Evolutionary conservation across 352 stramenopile species (phyloP).

Genomic region (Phytophthora chlamydospora): DNA sequence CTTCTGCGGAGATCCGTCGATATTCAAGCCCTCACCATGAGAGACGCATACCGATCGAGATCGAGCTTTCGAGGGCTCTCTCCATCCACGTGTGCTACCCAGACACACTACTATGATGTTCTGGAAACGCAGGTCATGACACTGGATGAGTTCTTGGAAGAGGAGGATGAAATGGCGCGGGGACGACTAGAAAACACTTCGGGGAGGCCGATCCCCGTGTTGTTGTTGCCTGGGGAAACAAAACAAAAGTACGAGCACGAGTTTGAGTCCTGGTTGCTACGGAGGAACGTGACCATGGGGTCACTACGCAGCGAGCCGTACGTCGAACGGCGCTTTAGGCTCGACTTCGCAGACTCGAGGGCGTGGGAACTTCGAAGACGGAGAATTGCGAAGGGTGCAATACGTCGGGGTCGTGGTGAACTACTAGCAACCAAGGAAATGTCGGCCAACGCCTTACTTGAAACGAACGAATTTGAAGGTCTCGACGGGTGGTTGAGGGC

Average conservation of each 20-base stretch:
- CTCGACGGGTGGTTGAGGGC: neutral
- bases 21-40: neutral
- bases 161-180: conserved; percentile 1
- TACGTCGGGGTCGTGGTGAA: neutral
- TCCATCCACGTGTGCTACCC: neutral
- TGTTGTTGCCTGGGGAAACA: conserved; percentile 3
- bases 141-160: conserved; percentile 2
- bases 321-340: conserved; percentile 8
- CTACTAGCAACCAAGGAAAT: conserved; percentile 2
- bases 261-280: conserved; percentile 3
- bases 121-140: neutral
- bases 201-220: neutral
- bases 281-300: conserved; percentile 2
- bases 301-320: neutral
- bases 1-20: no score
- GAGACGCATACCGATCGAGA: neutral
- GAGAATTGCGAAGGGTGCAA: no score
- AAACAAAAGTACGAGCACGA: conserved; percentile 4
- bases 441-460: neutral
- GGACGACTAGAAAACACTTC: neutral
- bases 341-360: conserved; percentile 11
- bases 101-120: neutral
- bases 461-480: neutral
- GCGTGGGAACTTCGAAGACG: conserved; percentile 7
- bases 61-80: neutral